These are phyloP conservation scores for Penicillium pancosmium DNA, from an alignment of 495 filamentous ascomycete genomes.

Conservation along the genomic window DNA sequence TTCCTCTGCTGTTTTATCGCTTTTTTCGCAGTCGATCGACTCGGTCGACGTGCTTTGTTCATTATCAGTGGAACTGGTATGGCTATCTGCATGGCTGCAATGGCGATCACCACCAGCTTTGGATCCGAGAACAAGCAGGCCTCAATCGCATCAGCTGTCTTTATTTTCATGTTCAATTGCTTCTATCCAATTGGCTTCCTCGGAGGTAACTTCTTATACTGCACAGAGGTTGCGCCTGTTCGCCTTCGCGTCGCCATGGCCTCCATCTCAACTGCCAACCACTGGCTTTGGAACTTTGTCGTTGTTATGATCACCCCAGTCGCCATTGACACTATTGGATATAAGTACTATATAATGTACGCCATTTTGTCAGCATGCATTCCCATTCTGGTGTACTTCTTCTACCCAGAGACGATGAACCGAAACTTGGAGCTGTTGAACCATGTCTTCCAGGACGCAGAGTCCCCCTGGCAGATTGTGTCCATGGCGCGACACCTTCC, in stretches of 20 bases:
- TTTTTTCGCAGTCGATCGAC: constrained; percentile 48
- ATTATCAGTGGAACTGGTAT: constrained; percentile 50
- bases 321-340: constrained; percentile 53
- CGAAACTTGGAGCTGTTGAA: constrained; percentile 27
- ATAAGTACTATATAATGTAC: constrained; percentile 62
- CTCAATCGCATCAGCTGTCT: constrained; percentile 42
- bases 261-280: constrained; percentile 51
- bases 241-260: constrained; percentile 48
- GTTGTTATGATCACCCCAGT: constrained; percentile 60
- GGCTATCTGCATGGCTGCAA: constrained; percentile 32
- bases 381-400: constrained; percentile 57
- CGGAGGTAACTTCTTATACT: constrained; percentile 58
- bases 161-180: constrained; percentile 58
- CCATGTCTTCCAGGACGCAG: constrained; percentile 25
- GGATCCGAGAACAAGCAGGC: constrained; percentile 34
- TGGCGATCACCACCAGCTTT: constrained; percentile 45
- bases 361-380: constrained; percentile 31
- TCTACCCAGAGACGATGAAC: constrained; percentile 60
- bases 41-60: constrained; percentile 52
- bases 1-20: constrained; percentile 44
- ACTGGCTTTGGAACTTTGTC: constrained; percentile 51
- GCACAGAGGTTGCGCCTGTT: constrained; percentile 56
- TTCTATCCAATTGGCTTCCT: constrained; percentile 61
- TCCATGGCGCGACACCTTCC: constrained; percentile 27
- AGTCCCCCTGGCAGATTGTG: constrained; percentile 24